Evolutionary conservation across 1,284 basidiomycete species (phyloP), one percentile per base, ranked within the genome.

Genomic region (Cerrena zonata): DNA sequence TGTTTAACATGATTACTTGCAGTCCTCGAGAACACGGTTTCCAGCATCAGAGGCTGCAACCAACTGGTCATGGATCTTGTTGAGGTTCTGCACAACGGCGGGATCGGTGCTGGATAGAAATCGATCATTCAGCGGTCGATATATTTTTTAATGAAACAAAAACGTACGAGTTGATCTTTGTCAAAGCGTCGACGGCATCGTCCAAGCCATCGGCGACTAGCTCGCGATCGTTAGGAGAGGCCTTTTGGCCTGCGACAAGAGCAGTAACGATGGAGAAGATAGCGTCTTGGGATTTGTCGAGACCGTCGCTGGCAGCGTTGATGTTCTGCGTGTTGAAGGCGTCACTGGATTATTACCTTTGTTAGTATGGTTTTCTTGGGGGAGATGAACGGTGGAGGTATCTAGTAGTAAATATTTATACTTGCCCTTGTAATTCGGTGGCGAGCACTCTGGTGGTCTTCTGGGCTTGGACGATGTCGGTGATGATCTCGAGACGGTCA

Each of bases 261-360:
- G 71, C 63, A 44, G 58, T 54, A 7, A 64, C 70, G 48, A 72
- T 72, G 5, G 62, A 61, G 38, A 54, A 60, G 22, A 72, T 66
- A 7, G 65, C 70, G 39, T 45, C 55, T 41, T 67, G 55, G 13
- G 70, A 67, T 34, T 60, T 58, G 41, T 56, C 49, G 30, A 74
- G 53, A 7, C 62, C 66, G 30, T 51, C 48, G 45, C 61, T 54
- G 10, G 65, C 68, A 5, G 62, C 49, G 43, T 58, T 48, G 30
- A 63, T 50, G 15, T 61, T 51, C 5, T 62, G 52, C 5, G 64
- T 59, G 1, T 61, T 55, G 4, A 55, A 26, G 4, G 61, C 23
- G 50, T 71, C 68, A 40, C 70, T 71, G 42, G 19, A 7, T 7
- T 34, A 7, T n/a, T n/a, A n/a, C n/a, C n/a, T n/a, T 7, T 34